Evolutionary conservation across 2,329 filamentous ascomycete species (phyloP), one percentile per base, ranked within the genome.

Genomic region (Diaporthe australafricana): DNA sequence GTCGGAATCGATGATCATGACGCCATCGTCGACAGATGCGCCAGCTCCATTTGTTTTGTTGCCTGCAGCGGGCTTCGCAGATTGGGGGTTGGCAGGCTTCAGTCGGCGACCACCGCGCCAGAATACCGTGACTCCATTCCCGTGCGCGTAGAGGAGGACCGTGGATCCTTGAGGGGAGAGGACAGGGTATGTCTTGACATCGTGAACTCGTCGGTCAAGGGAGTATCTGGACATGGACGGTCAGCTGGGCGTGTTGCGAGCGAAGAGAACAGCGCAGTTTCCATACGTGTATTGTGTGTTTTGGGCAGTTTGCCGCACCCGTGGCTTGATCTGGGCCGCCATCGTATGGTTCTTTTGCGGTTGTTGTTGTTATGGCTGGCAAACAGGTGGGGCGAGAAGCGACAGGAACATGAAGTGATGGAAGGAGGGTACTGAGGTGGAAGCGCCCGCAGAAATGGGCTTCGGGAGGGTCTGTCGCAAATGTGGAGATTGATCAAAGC

Each of bases 61-160:
- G 71, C 81, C 81, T 11, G 75, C 55, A 62, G 77, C 73, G 1
- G 75, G 73, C 20, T 78, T 85, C 42, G 69, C 17, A 2, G 69
- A 30, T 25, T 70, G 62, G 14, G 73, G 83, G 47, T 82, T 80
- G 1, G 80, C 74, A 1, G 83, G 73, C 77, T 90, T 91, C 76
- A 92, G 88, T n/a, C 85, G 84, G 65, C 85, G 85, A 14, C 90
- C 90, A 56, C 90, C 90, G 52, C 89, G 86, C 90, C 90, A 92
- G 30, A 89, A 80, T 47, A 92, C 77, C 3, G 87, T 89, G 52
- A 91, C 80, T 55, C 90, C 90, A 78, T 87, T 89, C 72, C 91
- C 89, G 75, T 92, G 90, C 56, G 88, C 90, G 76, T 91, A 91
- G 55, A 92, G 80, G 32, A 92, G 78, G 77, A 92, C 86, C 2